Evolutionary conservation across 2,329 filamentous ascomycete species (phyloP).

Genomic region (Boeremia lycopersici): DNA sequence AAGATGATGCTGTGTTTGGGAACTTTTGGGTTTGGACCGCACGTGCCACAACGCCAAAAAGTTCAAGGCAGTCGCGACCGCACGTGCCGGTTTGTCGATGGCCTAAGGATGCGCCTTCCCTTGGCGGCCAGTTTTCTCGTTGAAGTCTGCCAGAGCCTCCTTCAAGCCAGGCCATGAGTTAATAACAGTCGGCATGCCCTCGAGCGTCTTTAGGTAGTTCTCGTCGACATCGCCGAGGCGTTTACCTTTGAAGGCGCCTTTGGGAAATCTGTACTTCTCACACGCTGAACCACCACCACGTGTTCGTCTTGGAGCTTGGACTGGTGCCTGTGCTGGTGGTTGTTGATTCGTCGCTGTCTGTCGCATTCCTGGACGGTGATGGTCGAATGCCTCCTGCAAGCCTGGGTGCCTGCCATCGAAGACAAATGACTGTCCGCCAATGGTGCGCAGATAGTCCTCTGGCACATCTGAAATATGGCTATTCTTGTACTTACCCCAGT

Average conservation of each 20-base stretch:
- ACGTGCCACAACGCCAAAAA: slow-evolving; percentile 9
- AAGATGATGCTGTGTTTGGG: slow-evolving; percentile 2
- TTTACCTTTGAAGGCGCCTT: slow-evolving; percentile 18
- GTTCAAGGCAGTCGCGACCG: slow-evolving; percentile 12
- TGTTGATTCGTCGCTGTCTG: slow-evolving; percentile 7
- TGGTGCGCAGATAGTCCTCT: slow-evolving; percentile 30
- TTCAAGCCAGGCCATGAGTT: slow-evolving; percentile 28
- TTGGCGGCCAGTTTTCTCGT: slow-evolving; percentile 27
- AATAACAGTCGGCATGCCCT: slow-evolving; percentile 23
- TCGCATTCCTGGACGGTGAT: slow-evolving; percentile 27
- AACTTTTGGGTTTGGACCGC: slow-evolving; percentile 6
- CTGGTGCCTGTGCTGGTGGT: slow-evolving; percentile 9
- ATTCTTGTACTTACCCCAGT: slow-evolving; percentile 25
- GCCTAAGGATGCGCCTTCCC: slow-evolving; percentile 1
- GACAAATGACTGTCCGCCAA: slow-evolving; percentile 28
- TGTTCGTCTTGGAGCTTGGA: slow-evolving; percentile 7
- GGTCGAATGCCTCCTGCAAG: slow-evolving; percentile 32
- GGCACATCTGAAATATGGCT: slow-evolving; percentile 26
- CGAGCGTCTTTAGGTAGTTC: slow-evolving; percentile 27
- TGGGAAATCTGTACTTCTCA: slow-evolving; percentile 19
- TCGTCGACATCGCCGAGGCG: slow-evolving; percentile 25
- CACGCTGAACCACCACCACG: slow-evolving; percentile 1
- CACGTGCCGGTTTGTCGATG: slow-evolving; percentile 3
- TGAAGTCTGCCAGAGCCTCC: slow-evolving; percentile 26
- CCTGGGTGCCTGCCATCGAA: slow-evolving; percentile 26